Base-by-base conservation (phyloP, 139 green algal genomes). In the Chlorella sp. region DNA sequence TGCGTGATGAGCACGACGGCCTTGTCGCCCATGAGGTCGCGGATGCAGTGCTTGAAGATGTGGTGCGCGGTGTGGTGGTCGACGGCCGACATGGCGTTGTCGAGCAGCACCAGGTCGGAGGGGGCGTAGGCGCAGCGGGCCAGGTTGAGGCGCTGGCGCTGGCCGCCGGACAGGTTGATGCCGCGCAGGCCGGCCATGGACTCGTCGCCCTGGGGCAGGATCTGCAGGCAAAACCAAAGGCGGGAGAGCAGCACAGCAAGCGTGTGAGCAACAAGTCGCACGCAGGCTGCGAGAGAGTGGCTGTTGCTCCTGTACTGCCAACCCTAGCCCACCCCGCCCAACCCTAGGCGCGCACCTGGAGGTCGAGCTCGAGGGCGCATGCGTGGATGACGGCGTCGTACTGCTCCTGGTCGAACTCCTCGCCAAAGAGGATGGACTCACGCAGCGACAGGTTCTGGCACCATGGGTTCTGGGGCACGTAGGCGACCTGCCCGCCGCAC, bases 381-480 rank as follows among this genome's bases (percentile, higher is more conserved):
- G 81, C 81, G 32, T 83, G 81, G 27, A 86, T 72, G 20, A 81
- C 74, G 59, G 32, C 33, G 31, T 80, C 74, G 42, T 88, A 88
- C 49, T 71, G 74, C 26, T 71, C 73, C 74, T 85, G 75, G 30
- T 89, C 77, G 34, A 80, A 80, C 23, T 77, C 74, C 42, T 70
- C 32, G 50, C 87, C 87, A 30, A 92, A 89, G 22, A 80, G 34
- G 67, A 92, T 90, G 80, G 90, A 90, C 35, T 90, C 80, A 31
- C 80, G 79, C 34, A 93, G 74, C n/a, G 80, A 82, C 1, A 86
- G 82, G 81, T 93, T 93, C 73, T 90, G 81, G 71, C 89, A 87
- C 88, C 88, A 93, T 34, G 86, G 73, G 67, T 85, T 87, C 78
- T 89, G 83, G 6, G 81, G 77, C 49, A 82, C 79, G 61, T 83